These are phyloP conservation scores for Ceratobasidium theobromae DNA, from an alignment of 1,284 basidiomycete species.

Conservation along the genomic window DNA sequence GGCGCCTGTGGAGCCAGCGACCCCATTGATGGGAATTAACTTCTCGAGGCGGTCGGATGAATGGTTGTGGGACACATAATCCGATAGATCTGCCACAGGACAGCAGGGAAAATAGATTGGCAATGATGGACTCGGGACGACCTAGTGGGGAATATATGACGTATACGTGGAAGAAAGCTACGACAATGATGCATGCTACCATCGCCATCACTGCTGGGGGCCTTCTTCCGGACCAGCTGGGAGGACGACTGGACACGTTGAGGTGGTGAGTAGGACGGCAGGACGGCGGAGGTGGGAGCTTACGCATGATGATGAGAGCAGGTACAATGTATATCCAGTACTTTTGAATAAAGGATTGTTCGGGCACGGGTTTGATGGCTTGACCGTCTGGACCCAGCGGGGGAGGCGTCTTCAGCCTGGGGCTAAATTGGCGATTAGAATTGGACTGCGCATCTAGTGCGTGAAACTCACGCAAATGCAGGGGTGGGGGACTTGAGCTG, in stretches of 20 bases:
- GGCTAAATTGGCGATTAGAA: conserved; percentile 48
- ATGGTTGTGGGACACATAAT: background rate
- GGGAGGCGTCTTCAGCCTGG: conserved; percentile 64
- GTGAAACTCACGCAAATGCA: conserved; percentile 17
- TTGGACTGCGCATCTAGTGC: background rate
- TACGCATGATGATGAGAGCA: conserved; percentile 48
- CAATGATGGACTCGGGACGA: background rate
- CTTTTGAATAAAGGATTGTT: conserved; percentile 82
- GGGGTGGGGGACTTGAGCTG: conserved; percentile 49
- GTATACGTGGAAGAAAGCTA: too few relatives aligned
- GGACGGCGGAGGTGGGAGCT: background rate
- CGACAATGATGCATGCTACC: too few relatives aligned
- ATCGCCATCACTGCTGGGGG: background rate
- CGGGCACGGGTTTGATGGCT: conserved; percentile 58
- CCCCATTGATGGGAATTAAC: background rate
- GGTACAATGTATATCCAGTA: conserved; percentile 83
- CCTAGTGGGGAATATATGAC: too few relatives aligned
- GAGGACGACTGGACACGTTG: conserved; percentile 3
- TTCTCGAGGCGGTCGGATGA: too few relatives aligned
- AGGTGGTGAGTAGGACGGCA: background rate
- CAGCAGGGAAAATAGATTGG: background rate
- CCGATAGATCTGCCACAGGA: background rate
- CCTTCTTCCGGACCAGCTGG: conserved; percentile 22
- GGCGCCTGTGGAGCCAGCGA: background rate
- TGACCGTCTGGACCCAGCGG: conserved; percentile 66